Base-by-base conservation (phyloP, 164 flowering plant genomes). In the Nymphaea thermarum region DNA sequence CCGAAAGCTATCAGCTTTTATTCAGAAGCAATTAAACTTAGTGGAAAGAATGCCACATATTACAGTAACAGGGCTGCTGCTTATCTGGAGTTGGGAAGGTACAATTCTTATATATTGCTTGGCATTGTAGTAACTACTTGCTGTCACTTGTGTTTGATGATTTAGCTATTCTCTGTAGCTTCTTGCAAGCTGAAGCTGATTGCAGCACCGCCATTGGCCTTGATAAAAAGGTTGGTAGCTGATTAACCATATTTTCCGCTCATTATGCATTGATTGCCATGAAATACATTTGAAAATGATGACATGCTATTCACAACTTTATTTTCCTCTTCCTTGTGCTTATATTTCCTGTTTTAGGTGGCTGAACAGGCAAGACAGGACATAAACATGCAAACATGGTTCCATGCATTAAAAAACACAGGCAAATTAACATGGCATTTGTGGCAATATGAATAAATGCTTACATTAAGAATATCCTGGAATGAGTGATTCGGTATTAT, bases 41-140 rank as follows among this genome's bases (percentile, higher is more conserved):
- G 74, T 75, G 81, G 87, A 43, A 83, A 72, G 65, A 91, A 79
- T 84, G 96, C 99, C 65, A 91, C 98, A 15, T 94, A 91, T 68
- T 94, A 87, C 78, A 90, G 89, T 71, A 94, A 94, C 71, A 85
- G 98, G 78, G 99, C 99, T 73, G 96, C 96, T 63, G 99, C 96
- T 57, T 82, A 90, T 81, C 86, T 94, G 76, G 99, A 91, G 72
- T 44, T 82, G n/a, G 84, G 92, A 36, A 87, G 94, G 99, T 90
- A 84, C 64, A 66, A 1, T 62, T 51, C 43, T 59, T 16, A 43
- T 71, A 25, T 62, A 17, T 41, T 62, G 11, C 5, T 62, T 62
- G 64, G 42, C 3, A 4, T 17, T 4, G n/a, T 11, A 62, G 2
- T 62, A 8, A 17, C 64, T 6, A 7, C n/a, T 41, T 17, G 25